Base-by-base conservation (phyloP, 73 alveolate genomes). In the Blepharisma japonicum region DNA sequence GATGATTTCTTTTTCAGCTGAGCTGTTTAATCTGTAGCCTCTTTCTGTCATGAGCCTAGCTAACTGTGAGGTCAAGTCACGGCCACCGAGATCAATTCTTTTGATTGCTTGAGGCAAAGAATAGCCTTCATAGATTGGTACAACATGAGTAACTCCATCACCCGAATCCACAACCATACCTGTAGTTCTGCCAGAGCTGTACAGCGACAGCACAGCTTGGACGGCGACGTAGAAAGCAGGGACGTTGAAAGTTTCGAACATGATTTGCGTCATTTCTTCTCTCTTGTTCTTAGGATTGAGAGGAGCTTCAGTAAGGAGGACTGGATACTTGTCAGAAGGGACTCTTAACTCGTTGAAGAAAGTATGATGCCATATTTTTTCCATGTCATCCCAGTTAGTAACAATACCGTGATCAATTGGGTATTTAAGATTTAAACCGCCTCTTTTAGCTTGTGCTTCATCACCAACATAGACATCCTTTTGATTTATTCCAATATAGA, bases 161-260 rank as follows among this genome's bases (percentile, higher is more conserved):
- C 99, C 99, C 42, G 98, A 93, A 89, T 97, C 99, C 23, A 96
- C 68, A 7, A 96, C 98, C 27, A 96, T 84, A 67, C 99, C 99
- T 20, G 99, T 89, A 55, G 97, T 90, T 47, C 96, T 83, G 11
- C 99, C 98, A 54, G 99, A 89, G 32, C 98, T 80, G 86, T 95
- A 95, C 27, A 96, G 91, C 8, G 99, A 88, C 42, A 97, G 90
- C 42, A 96, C 98, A 23, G 99, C 98, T 85, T 97, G 98, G 83
- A 89, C 86, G 46, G 94, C 91, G 55, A 97, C 98, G 72, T 95
- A 88, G 92, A 97, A 86, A 49, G 98, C 89, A 5, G 99, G 99
- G 74, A 92, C 98, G 83, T 91, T 87, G 97, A 92, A 97, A 78
- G 94, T 88, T 91, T 98, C 99, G 91, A 98, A 98, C 94, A 92